A percentile compares a stretch with the other conserved stretches of the same genome.
These are phyloP conservation scores for Hygrophorus pudorinus DNA, from an alignment of 768 basidiomycete genomes.

Conservation along the genomic window DNA sequence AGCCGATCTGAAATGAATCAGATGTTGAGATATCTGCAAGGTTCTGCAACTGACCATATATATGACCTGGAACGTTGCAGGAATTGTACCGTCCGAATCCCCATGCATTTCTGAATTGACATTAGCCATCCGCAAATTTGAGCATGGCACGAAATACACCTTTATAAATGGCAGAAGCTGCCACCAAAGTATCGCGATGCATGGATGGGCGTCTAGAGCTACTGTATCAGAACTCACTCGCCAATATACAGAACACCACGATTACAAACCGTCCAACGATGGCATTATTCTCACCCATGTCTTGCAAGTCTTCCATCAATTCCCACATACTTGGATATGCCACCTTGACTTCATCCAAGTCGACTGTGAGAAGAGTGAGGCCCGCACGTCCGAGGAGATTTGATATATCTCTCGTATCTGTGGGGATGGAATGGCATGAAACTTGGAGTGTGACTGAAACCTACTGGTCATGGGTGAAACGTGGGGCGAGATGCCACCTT, in stretches of 20 bases:
- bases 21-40: not conserved
- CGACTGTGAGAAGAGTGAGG: conserved; percentile 89
- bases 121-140: not conserved
- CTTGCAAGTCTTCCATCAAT: conserved; percentile 81
- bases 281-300: conserved; percentile 96
- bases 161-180: conserved; percentile 90
- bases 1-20: conserved; percentile 51
- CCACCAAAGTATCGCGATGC: conserved; percentile 79
- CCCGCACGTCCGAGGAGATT: conserved; percentile 89
- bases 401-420: conserved; percentile 89
- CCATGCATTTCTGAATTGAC: conserved; percentile 65
- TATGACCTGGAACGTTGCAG: conserved; percentile 94
- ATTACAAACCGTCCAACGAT: conserved; percentile 63
- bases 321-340: conserved; percentile 96
- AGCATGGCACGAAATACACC: conserved; percentile 31
- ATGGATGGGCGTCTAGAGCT: conserved; percentile 48
- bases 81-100: conserved; percentile 70
- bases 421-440: not conserved
- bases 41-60: conserved; percentile 58
- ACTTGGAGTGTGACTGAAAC: conserved; percentile 10
- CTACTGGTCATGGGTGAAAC: conserved; percentile 96
- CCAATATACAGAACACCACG: not conserved
- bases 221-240: not conserved
- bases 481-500: conserved; percentile 95
- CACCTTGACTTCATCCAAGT: conserved; percentile 87